Base-by-base conservation (phyloP, 192 early-diverging fungal genomes). In the Entomortierella chlamydospora region DNA sequence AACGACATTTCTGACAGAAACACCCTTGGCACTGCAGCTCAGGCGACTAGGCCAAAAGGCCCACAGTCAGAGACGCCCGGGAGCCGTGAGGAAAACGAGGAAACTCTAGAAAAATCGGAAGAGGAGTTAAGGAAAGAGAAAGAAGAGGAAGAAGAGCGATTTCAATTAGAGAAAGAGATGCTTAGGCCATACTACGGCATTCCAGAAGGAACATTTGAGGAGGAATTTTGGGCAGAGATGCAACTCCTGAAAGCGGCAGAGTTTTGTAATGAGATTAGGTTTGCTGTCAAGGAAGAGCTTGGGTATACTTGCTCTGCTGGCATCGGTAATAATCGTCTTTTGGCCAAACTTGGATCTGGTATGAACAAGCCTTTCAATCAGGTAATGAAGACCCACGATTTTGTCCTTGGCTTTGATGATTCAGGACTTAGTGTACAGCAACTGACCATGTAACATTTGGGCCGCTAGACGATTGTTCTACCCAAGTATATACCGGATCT, bases 281-380 rank as follows among this genome's bases (percentile, higher is more conserved):
- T 77, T 29, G 67, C 79, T 0, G 68, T 98, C 17, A 86, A 74
- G 22, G 80, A 87, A 26, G 90, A 94, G 66, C 86, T 96, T 0
- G 84, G 88, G 4, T 96, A 94, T 63, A 95, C 92, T 0, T 94
- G 94, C 29, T 94, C 93, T 8, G 89, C 91, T 18, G 92, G 91
- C 10, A 89, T 99, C 28, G 89, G 95, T 8, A 95, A 95, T 78
- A 97, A 95, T 81, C 93, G 93, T 51, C 89, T 90, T 4, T 78
- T 96, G 23, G 92, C 95, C 2, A 99, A 99, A 73, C 82, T 99
- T 7, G 90, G 93, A 53, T 94, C 92, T 31, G 92, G 88, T 1
- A 53, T 92, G 57, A 91, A 98, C 77, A 98, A 98, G 49, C 96
- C 96, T 2, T 88, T 92, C 72, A 89, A 91, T 58, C 93, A 93